Conservation (phyloP, 2,329 filamentous ascomycete genomes). For the Trichophyton verrucosum region DNA sequence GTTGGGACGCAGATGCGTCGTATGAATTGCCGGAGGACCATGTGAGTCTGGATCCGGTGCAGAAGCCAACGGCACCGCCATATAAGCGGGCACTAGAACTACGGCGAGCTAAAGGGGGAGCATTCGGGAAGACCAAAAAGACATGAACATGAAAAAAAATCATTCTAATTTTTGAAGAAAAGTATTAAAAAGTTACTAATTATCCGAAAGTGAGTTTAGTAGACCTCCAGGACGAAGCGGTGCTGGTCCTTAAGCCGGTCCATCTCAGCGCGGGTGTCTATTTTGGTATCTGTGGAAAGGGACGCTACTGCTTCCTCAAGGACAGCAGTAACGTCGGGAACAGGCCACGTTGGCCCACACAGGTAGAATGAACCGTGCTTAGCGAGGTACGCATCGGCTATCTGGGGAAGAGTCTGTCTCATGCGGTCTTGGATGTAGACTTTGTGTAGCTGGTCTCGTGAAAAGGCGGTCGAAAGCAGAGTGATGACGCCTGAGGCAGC, state of each 20-base stretch:
- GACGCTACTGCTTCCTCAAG: conserved; percentile 80
- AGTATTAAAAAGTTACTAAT: background rate
- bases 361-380: conserved; percentile 92
- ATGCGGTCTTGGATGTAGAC: conserved; percentile 99
- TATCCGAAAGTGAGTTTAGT: conserved; percentile 29
- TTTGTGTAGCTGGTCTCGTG: conserved; percentile 92
- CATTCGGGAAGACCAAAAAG: conserved; percentile 58
- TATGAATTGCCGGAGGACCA: conserved; percentile 80
- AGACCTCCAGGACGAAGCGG: conserved; percentile 92
- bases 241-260: conserved; percentile 92
- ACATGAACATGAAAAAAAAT: background rate
- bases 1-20: conserved; percentile 90
- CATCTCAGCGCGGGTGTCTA: conserved; percentile 80
- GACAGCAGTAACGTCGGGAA: conserved; percentile 89
- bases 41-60: conserved; percentile 78
- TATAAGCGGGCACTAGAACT: conserved; percentile 86
- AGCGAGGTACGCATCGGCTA: conserved; percentile 72
- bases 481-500: conserved; percentile 91
- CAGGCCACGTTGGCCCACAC: conserved; percentile 95
- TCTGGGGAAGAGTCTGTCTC: conserved; percentile 72
- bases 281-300: conserved; percentile 56
- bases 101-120: conserved; percentile 61
- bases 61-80: conserved; percentile 88
- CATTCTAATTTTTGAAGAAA: background rate
- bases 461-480: conserved; percentile 84